phyloP scores from a whole-genome alignment of 169 alveolate genomes.

The Cyclospora cayetanensis region DNA sequence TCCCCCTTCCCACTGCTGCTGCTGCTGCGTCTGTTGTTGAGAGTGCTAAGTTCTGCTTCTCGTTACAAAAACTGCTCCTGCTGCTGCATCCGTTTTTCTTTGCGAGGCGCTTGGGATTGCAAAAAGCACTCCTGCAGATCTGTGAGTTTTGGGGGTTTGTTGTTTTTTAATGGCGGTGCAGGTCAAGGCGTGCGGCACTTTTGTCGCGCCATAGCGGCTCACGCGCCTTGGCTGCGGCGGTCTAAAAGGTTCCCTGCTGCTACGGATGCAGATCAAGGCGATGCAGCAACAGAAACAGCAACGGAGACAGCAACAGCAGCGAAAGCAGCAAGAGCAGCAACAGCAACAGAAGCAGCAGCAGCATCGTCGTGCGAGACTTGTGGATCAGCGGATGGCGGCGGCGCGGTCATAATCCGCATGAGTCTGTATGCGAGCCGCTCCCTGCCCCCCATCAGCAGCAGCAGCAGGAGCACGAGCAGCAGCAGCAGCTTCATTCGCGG shows the following conservation, averaged over 20 bases:
- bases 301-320: not conserved
- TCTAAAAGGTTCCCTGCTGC: no score
- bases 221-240: slow-evolving; percentile 31
- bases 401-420: not conserved
- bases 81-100: not conserved
- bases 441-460: slow-evolving; percentile 39
- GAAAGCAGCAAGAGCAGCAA: slow-evolving; percentile 13
- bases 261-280: no score
- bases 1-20: not conserved
- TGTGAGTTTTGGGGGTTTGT: not conserved
- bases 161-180: not conserved
- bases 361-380: not conserved
- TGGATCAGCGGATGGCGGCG: slow-evolving; percentile 50
- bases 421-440: not conserved
- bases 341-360: slow-evolving; percentile 14
- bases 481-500: slow-evolving; percentile 27
- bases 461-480: slow-evolving; percentile 42
- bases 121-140: not conserved
- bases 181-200: slow-evolving; percentile 54
- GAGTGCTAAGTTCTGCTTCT: not conserved
- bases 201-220: slow-evolving; percentile 28
- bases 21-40: not conserved
- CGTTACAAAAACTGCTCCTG: not conserved
- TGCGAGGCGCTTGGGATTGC: not conserved
- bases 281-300: slow-evolving; percentile 43